Evolutionary conservation across 495 filamentous ascomycete species (phyloP).

Genomic region (Apodospora peruviana): DNA sequence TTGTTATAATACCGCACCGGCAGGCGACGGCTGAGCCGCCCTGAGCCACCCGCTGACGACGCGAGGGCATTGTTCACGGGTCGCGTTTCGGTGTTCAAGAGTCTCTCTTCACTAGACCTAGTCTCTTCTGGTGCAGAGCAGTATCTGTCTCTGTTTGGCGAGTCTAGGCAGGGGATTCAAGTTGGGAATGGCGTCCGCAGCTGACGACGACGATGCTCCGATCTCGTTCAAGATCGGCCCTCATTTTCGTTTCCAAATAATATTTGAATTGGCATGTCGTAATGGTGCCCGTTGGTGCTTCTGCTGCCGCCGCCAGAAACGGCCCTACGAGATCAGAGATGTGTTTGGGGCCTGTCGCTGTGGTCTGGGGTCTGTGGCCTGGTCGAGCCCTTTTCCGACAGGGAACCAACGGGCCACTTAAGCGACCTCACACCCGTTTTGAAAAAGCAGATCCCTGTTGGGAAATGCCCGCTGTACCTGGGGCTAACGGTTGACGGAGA

Average conservation of each 20-base stretch:
- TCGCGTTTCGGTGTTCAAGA: too few species aligned
- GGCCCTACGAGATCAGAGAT: not conserved
- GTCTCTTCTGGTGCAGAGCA: too few species aligned
- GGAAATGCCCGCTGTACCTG: not conserved
- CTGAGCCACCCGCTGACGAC: not conserved
- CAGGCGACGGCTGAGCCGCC: conserved; percentile 5
- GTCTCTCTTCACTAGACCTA: too few species aligned
- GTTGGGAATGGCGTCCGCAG: not conserved
- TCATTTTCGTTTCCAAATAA: not conserved
- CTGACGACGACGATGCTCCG: not conserved
- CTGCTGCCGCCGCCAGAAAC: conserved; percentile 8
- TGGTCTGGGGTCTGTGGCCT: not conserved
- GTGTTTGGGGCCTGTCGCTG: not conserved
- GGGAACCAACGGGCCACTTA: not conserved
- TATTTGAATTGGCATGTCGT: conserved; percentile 9
- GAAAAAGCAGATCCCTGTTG: not conserved
- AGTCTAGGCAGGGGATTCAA: not conserved
- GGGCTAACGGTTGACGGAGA: not conserved
- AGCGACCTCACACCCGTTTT: not conserved
- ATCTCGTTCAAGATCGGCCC: not conserved
- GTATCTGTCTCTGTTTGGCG: too few species aligned
- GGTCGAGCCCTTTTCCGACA: too few species aligned
- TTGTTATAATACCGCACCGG: too few species aligned
- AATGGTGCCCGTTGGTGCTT: conserved; percentile 1
- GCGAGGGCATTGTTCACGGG: not conserved